Evolutionary conservation across 768 basidiomycete genomes (phyloP).

Genomic region (Sarcomyxa edulis): DNA sequence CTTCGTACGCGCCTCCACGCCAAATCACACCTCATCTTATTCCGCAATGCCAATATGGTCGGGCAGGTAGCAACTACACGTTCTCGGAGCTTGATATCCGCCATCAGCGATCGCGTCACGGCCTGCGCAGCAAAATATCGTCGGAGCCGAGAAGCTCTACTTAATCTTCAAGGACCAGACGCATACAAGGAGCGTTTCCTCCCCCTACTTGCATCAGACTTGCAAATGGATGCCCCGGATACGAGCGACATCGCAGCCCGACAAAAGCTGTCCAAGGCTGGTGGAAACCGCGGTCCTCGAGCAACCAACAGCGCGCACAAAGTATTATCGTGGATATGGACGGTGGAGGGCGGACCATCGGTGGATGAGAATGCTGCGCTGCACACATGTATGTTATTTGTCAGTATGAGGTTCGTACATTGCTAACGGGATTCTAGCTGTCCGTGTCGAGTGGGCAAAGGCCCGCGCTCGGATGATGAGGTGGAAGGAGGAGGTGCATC

Average conservation of each 20-base stretch:
- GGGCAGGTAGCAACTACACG: conserved; percentile 17
- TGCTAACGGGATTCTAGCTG: no score
- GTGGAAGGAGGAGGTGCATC: no score
- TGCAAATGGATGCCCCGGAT: no score
- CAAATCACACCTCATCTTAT: conserved; percentile 13
- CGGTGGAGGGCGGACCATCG: conserved; percentile 9
- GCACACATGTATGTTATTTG: no score
- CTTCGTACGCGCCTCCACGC: conserved; percentile 13
- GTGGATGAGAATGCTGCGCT: no score
- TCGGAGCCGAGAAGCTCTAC: conserved; percentile 6
- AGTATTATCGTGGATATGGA: conserved; percentile 15
- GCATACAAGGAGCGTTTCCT: no score
- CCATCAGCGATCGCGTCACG: neutral
- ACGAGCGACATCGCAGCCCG: no score
- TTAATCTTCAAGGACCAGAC: conserved; percentile 7
- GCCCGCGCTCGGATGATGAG: no score
- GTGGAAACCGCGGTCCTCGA: conserved; percentile 5
- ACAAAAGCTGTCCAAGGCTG: no score
- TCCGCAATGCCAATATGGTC: conserved; percentile 15
- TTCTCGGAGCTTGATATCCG: conserved; percentile 14
- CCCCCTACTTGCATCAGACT: no score
- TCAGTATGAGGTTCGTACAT: no score
- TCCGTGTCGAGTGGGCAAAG: no score
- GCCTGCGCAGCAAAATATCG: conserved; percentile 11
- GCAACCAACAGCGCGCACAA: conserved; percentile 5